phyloP scores from a whole-genome alignment of 768 basidiomycete genomes.

The Wakefieldia striispora region DNA sequence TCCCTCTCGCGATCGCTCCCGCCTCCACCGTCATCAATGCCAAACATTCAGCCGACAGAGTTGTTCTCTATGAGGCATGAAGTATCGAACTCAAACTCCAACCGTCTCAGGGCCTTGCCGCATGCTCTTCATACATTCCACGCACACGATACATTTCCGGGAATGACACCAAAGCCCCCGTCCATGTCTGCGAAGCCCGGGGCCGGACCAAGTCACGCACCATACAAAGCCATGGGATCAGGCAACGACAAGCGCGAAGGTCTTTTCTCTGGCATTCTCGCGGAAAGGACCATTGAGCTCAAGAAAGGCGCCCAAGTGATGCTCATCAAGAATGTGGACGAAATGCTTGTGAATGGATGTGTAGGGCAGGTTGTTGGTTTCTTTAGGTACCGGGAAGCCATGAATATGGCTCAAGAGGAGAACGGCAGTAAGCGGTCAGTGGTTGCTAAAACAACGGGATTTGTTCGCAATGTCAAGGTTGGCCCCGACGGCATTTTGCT shows the following conservation, averaged over 20 bases:
- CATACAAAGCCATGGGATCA: slow-evolving; percentile 25
- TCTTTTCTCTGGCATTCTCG: slow-evolving; percentile 61
- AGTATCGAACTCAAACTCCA: slow-evolving; percentile 62
- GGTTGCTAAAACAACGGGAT: slow-evolving; percentile 31
- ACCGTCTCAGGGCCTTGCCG: slow-evolving; percentile 49
- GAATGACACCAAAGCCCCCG: slow-evolving; percentile 1
- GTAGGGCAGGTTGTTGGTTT: slow-evolving; percentile 64
- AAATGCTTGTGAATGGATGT: slow-evolving; percentile 64
- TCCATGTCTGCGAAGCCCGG: neutral
- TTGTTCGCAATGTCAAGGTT: slow-evolving; percentile 35
- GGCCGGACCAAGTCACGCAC: slow-evolving; percentile 20
- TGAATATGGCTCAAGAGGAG: slow-evolving; percentile 16
- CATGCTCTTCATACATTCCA: slow-evolving; percentile 42
- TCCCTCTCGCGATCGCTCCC: slow-evolving; percentile 37
- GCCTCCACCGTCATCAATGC: slow-evolving; percentile 22
- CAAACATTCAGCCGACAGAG: slow-evolving; percentile 46
- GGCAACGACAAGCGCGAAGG: slow-evolving; percentile 44
- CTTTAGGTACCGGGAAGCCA: slow-evolving; percentile 25
- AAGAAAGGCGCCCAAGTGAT: slow-evolving; percentile 65
- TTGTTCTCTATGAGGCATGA: slow-evolving; percentile 66
- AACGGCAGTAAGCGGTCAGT: slow-evolving; percentile 23
- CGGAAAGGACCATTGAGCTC: slow-evolving; percentile 51
- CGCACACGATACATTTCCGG: slow-evolving; percentile 48
- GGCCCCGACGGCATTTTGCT: slow-evolving; percentile 28
- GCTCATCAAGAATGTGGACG: slow-evolving; percentile 68